Evolutionary conservation across 202 grass and related monocot species (phyloP).

Genomic region (Carex sylvatica): DNA sequence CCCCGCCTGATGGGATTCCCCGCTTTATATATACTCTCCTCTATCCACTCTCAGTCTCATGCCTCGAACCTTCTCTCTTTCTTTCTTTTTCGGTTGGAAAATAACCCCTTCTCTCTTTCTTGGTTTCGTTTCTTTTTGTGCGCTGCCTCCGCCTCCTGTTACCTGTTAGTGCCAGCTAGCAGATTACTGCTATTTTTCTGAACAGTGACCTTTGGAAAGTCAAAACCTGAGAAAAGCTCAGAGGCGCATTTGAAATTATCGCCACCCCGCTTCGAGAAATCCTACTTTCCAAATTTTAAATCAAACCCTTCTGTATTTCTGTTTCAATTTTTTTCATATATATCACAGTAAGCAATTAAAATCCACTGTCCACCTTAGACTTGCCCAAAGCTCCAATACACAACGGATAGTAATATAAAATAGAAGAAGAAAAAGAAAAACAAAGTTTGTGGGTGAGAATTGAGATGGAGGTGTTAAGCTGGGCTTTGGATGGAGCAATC

Average conservation of each 20-base stretch:
- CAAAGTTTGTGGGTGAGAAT: not conserved
- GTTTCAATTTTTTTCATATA: not conserved
- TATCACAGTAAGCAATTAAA: not conserved
- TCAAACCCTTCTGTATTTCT: not conserved
- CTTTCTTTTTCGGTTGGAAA: not conserved
- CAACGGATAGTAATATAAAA: too few relatives aligned
- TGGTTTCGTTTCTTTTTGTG: not conserved
- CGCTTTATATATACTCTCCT: too few relatives aligned
- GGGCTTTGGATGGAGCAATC: slow-evolving; percentile 8
- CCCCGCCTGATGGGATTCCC: too few relatives aligned
- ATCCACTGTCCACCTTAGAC: not conserved
- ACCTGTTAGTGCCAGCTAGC: not conserved
- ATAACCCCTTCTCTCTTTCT: not conserved
- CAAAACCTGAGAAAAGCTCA: slow-evolving; percentile 14
- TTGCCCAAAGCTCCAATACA: too few relatives aligned
- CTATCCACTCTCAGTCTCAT: too few relatives aligned
- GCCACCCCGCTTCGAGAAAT: not conserved
- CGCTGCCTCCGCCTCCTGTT: not conserved
- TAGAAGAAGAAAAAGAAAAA: too few relatives aligned
- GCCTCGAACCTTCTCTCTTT: too few relatives aligned
- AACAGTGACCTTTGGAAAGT: slow-evolving; percentile 7
- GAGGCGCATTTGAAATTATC: slow-evolving; percentile 4
- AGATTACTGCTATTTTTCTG: not conserved
- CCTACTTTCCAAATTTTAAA: not conserved
- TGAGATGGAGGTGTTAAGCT: slow-evolving; percentile 11